phyloP scores from a whole-genome alignment of 306 rosid genomes.

The Adenanthera pavonina region DNA sequence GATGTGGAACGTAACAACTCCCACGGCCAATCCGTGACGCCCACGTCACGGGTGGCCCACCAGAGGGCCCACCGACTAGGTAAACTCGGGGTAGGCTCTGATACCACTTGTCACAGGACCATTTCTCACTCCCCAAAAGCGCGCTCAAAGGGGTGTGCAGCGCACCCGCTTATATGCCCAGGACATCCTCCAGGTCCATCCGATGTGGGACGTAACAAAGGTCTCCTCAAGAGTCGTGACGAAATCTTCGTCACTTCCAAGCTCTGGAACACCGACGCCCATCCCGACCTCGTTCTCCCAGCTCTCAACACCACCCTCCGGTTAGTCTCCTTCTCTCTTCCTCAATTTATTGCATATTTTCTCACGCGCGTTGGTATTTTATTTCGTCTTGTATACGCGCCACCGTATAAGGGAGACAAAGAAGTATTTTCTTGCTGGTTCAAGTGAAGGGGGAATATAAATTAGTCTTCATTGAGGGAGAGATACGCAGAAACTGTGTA shows the following conservation, averaged over 20 bases:
- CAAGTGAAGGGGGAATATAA: background rate
- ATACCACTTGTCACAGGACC: too few species aligned
- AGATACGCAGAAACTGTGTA: background rate
- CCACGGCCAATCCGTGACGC: too few species aligned
- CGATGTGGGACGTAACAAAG: too few species aligned
- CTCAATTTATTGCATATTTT: background rate
- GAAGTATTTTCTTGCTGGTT: background rate
- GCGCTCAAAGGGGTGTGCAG: too few species aligned
- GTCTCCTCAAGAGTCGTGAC: conserved; percentile 47
- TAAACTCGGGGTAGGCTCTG: too few species aligned
- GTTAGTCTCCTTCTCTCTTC: conserved; percentile 13
- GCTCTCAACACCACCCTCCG: conserved; percentile 55
- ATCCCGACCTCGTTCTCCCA: conserved; percentile 56
- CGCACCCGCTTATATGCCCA: too few species aligned
- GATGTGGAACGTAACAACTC: too few species aligned
- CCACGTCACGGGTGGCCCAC: too few species aligned
- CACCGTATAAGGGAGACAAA: background rate
- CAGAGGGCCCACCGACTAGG: too few species aligned
- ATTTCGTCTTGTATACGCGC: background rate
- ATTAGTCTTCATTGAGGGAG: background rate
- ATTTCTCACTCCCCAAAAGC: too few species aligned
- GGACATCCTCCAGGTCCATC: too few species aligned
- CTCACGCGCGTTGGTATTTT: background rate
- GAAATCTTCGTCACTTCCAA: conserved; percentile 65
- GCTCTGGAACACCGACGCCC: conserved; percentile 52